A percentile compares a stretch with the other conserved stretches of the same genome.
Evolutionary conservation across 768 basidiomycete species (phyloP).

Genomic region (Ephemerocybe angulata): DNA sequence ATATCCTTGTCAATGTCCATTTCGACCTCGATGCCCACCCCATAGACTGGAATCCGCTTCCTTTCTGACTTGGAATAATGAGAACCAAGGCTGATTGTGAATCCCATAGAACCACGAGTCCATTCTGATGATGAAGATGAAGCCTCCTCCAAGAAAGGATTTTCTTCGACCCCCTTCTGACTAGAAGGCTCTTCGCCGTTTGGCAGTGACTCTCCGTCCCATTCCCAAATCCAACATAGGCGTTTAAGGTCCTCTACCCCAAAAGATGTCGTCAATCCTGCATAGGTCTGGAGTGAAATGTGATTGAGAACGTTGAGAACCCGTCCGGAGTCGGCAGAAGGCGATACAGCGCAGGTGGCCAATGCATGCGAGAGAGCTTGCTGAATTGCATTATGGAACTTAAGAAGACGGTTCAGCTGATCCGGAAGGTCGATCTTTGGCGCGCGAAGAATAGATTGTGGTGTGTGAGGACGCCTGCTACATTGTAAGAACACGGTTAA

Average conservation of each 20-base stretch:
- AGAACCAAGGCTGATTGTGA: conserved; percentile 67
- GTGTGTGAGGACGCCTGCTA: conserved; percentile 53
- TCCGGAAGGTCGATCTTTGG: conserved; percentile 40
- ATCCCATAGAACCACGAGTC: conserved; percentile 77
- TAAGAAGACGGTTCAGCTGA: conserved; percentile 58
- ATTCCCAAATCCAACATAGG: conserved; percentile 89
- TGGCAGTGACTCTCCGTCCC: conserved; percentile 56
- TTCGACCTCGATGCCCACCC: conserved; percentile 84
- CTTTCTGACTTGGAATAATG: conserved; percentile 65
- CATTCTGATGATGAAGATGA: conserved; percentile 54
- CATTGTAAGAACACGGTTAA: background rate
- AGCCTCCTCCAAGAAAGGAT: conserved; percentile 60
- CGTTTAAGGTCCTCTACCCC: conserved; percentile 66
- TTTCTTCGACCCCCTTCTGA: conserved; percentile 50
- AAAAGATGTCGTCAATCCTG: conserved; percentile 62
- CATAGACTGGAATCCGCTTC: conserved; percentile 75
- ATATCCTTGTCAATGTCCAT: conserved; percentile 80
- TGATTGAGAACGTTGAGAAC: conserved; percentile 79
- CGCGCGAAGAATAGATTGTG: conserved; percentile 27
- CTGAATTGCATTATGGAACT: conserved; percentile 67
- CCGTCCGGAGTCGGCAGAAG: conserved; percentile 69
- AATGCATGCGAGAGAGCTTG: conserved; percentile 83
- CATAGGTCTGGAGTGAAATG: conserved; percentile 63
- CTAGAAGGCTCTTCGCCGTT: background rate
- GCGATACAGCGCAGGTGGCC: conserved; percentile 77